Evolutionary conservation across 257 asterid genomes (phyloP), one percentile per base, ranked within the genome.

Genomic region (Solanum corneliomulleri): DNA sequence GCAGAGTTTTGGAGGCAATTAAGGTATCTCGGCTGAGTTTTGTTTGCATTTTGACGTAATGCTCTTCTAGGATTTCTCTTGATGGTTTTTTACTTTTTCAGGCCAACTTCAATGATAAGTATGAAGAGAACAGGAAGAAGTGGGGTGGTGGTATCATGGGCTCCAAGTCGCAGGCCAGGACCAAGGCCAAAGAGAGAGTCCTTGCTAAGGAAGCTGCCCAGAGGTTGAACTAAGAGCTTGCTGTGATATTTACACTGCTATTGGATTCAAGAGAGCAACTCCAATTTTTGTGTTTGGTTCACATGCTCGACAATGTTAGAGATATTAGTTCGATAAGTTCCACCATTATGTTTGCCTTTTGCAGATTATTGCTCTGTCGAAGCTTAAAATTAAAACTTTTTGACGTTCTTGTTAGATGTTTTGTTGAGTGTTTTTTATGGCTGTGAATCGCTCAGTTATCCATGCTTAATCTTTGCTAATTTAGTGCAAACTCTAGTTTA

Each of bases 81-180:
- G 64, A 71, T 9, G 6, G 4, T 56, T 29, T 2, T 15, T 58
- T 85, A 5, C 37, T 74, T 16, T 85, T 16, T 70, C 90, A 91
- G 93, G 92, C 93, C 25, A 90, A 91, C 89, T 91, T 91, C 89
- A 91, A 90, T 6, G 93, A 90, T 21, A 91, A 91, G n/a, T 90
- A 45, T 18, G 93, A 91, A 31, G 91, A 90, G 83, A 75, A 91
- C 71, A 82, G 91, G 68, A 91, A 85, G 84, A 91, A 91, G 85
- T 91, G 93, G 92, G 93, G 93, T 6, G 93, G 93, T 9, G 93
- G 93, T 11, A 69, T 90, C 85, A 91, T 91, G 93, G 92, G 91
- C 14, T 88, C 92, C 1, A 91, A 91, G 85, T 91, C 93, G 6
- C 93, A 91, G 80, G 93, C 93, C 15, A 91, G 62, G 75, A 89